Evolutionary conservation across 176 grass and related monocot genomes (phyloP).

Genomic region (Puya raimondii): DNA sequence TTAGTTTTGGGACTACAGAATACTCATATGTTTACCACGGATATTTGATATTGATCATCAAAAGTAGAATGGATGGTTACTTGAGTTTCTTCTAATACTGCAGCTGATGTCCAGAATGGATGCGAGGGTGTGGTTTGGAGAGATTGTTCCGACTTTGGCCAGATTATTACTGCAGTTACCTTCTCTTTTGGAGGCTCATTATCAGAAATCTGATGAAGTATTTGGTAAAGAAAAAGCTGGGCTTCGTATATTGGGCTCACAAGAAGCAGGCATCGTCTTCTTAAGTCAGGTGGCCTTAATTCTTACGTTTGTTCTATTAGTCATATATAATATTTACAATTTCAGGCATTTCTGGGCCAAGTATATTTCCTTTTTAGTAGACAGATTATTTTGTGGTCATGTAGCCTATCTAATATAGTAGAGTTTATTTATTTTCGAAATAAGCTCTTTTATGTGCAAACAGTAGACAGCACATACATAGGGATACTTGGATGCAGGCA

Average conservation of each 20-base stretch:
- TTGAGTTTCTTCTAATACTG: neutral
- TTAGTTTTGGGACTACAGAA: no score
- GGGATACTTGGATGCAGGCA: neutral
- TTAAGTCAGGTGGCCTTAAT: slow-evolving; percentile 35
- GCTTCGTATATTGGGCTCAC: slow-evolving; percentile 45
- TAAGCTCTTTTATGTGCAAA: neutral
- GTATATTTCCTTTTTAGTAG: neutral
- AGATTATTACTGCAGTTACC: slow-evolving; percentile 61
- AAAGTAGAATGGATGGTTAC: no score
- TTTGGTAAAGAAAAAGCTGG: slow-evolving; percentile 25
- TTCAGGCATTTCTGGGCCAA: no score
- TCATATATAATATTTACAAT: neutral
- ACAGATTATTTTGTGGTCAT: no score
- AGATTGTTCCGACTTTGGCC: slow-evolving; percentile 52
- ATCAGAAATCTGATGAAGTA: slow-evolving; percentile 28
- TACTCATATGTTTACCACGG: no score
- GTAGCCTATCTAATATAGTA: no score
- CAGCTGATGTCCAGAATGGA: slow-evolving; percentile 37
- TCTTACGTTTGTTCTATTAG: neutral
- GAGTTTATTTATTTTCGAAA: no score
- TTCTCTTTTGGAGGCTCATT: slow-evolving; percentile 62
- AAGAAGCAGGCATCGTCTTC: slow-evolving; percentile 47
- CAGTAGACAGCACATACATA: neutral
- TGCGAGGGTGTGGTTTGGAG: slow-evolving; percentile 63
- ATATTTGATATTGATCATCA: no score